Evolutionary conservation across 495 filamentous ascomycete genomes (phyloP).

Genomic region (Polyplosphaeria fusca): DNA sequence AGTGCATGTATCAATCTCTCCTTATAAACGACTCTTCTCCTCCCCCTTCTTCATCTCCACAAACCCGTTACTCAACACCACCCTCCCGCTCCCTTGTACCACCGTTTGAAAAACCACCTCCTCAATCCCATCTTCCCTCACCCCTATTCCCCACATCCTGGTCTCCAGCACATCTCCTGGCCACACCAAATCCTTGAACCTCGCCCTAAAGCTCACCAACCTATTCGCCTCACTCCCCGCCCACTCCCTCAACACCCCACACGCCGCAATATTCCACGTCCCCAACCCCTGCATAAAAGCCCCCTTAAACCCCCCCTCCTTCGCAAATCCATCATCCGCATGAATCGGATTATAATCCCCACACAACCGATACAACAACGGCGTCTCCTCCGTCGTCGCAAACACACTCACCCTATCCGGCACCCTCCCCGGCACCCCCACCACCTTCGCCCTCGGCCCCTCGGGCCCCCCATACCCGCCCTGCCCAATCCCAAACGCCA

Average conservation of each 20-base stretch:
- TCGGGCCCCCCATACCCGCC: constrained; percentile 37
- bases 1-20: too few species aligned
- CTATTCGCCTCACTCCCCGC: constrained; percentile 31
- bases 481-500: constrained; percentile 37
- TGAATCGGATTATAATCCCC: constrained; percentile 41
- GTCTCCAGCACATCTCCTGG: constrained; percentile 39
- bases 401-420: constrained; percentile 35
- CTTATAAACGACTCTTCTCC: constrained; percentile 10
- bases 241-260: constrained; percentile 34
- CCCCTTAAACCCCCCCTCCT: constrained; percentile 35
- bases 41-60: not conserved
- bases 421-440: constrained; percentile 26
- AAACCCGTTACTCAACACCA: constrained; percentile 31
- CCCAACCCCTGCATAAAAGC: constrained; percentile 37
- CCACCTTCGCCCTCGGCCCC: constrained; percentile 25
- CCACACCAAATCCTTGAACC: constrained; percentile 39
- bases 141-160: constrained; percentile 35
- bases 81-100: constrained; percentile 34
- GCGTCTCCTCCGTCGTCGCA: constrained; percentile 33
- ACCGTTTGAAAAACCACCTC: constrained; percentile 37
- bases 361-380: constrained; percentile 39
- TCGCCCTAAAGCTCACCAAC: constrained; percentile 35
- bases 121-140: constrained; percentile 26
- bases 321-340: constrained; percentile 37
- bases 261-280: constrained; percentile 41